A percentile compares a stretch with the other conserved stretches of the same genome.
phyloP scores from a whole-genome alignment of 768 basidiomycete genomes.

The Russula foetens region DNA sequence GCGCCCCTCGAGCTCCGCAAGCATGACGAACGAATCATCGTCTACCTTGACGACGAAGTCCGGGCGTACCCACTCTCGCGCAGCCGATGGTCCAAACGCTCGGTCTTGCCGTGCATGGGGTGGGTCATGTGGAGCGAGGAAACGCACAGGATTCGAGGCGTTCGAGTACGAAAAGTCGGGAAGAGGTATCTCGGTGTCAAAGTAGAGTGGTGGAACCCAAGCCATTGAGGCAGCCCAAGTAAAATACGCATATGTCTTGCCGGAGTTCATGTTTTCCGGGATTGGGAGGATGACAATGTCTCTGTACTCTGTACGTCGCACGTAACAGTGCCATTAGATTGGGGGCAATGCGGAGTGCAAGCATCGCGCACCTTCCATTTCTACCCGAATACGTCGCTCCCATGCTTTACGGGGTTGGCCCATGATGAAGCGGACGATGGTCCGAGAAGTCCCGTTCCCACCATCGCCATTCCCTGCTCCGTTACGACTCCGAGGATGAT shows the following conservation, averaged over 20 bases:
- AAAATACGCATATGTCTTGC: slow-evolving; percentile 89
- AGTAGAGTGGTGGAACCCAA: slow-evolving; percentile 78
- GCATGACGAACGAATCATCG: slow-evolving; percentile 92
- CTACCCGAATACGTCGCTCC: slow-evolving; percentile 72
- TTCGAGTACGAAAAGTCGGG: slow-evolving; percentile 62
- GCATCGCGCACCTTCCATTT: slow-evolving; percentile 78
- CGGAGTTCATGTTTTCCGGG: slow-evolving; percentile 92
- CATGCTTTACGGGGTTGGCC: slow-evolving; percentile 75
- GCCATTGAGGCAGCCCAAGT: slow-evolving; percentile 88
- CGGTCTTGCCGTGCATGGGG: slow-evolving; percentile 44
- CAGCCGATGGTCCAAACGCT: slow-evolving; percentile 32
- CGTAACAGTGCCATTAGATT: not conserved
- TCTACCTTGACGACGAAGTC: slow-evolving; percentile 93
- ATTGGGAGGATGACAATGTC: slow-evolving; percentile 81
- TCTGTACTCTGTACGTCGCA: slow-evolving; percentile 52
- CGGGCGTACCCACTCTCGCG: slow-evolving; percentile 70
- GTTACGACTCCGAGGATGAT: slow-evolving; percentile 66
- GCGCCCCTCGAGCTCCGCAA: slow-evolving; percentile 89
- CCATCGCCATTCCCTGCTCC: slow-evolving; percentile 65
- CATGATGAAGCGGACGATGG: slow-evolving; percentile 82
- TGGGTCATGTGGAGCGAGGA: slow-evolving; percentile 70
- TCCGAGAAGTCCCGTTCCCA: slow-evolving; percentile 69
- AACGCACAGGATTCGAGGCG: slow-evolving; percentile 44
- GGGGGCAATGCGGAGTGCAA: not conserved
- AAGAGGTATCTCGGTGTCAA: slow-evolving; percentile 34